Base-by-base conservation (phyloP, 352 stramenopile genomes). In the Blastocystis sp. region DNA sequence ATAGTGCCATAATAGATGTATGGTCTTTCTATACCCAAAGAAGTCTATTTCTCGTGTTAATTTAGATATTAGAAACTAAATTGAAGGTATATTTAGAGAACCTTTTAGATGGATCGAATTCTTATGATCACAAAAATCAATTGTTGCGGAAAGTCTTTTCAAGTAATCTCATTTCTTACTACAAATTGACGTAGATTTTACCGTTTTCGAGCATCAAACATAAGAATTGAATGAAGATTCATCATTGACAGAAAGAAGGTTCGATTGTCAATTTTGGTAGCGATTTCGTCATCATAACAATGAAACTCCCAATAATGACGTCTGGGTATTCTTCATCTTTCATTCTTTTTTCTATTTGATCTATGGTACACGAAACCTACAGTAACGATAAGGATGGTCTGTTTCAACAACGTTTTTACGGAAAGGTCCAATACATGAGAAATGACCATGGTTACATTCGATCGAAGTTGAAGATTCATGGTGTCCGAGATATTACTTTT, bases 251-350 rank as follows among this genome's bases (percentile, higher is more conserved):
- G 42, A 13, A 42, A 7, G 33, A 70, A 70, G 33, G 13, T 70
- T 70, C 24, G 15, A 51, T 44, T 70, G 60, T 1, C 24, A 70
- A 3, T 35, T 48, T 48, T 70, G 19, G 0, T 48, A n/a, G 24
- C 6, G 24, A 48, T 48, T 70, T 22, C 42, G 17, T 70, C 15
- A 35, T 35, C 22, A 56, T 78, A 27, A 81, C 11, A 44, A 84
- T 84, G 73, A 84, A 84, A 84, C 73, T 66, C 73, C 73, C 66
- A 17, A n/a, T 24, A 17, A 66, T 84, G 64, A 84, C 73, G 73
- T 84, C 48, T 35, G 6, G n/a, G 53, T 15, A 53, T 0, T 66
- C 9, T 54, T 84, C 5, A 24, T 24, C 17, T 54, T 1, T 66
- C 24, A 64, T 51, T 35, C 30, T 68, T 68, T 51, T 66, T 84